phyloP scores from a whole-genome alignment of 495 filamentous ascomycete genomes.

The Xylaria curta region DNA sequence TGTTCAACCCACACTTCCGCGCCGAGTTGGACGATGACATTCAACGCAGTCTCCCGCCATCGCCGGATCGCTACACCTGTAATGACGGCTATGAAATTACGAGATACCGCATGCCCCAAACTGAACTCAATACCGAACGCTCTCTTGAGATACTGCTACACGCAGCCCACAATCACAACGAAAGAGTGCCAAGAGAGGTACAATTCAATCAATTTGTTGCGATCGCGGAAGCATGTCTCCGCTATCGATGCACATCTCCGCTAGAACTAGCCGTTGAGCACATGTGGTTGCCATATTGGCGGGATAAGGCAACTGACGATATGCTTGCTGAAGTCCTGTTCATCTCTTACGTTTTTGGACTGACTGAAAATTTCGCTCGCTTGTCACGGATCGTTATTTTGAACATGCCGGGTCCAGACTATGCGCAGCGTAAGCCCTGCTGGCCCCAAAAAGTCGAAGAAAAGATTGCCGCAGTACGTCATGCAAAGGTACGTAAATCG shows the following conservation, averaged over 20 bases:
- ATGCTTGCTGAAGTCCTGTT: conserved; percentile 44
- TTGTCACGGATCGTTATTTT: conserved; percentile 48
- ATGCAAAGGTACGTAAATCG: conserved; percentile 38
- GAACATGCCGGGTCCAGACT: conserved; percentile 37
- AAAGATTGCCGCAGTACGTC: conserved; percentile 42
- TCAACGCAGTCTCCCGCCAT: conserved; percentile 36
- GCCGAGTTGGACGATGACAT: conserved; percentile 33
- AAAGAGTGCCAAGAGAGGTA: conserved; percentile 45
- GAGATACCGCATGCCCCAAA: conserved; percentile 50
- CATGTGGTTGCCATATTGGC: conserved; percentile 51
- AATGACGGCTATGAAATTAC: conserved; percentile 41
- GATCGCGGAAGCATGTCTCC: conserved; percentile 45
- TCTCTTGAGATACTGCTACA: conserved; percentile 48
- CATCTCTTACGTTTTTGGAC: conserved; percentile 51
- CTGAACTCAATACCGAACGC: conserved; percentile 41
- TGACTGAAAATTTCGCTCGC: conserved; percentile 43
- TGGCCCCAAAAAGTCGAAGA: conserved; percentile 43
- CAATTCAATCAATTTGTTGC: conserved; percentile 48
- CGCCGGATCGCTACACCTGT: conserved; percentile 36
- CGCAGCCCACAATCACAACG: conserved; percentile 51
- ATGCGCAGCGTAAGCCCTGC: conserved; percentile 30
- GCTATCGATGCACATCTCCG: conserved; percentile 48
- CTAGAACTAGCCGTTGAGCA: conserved; percentile 49
- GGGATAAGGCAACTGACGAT: conserved; percentile 41
- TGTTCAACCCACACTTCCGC: conserved; percentile 37